phyloP scores from a whole-genome alignment of 352 stramenopile species.

The Phytophthora sp. region DNA sequence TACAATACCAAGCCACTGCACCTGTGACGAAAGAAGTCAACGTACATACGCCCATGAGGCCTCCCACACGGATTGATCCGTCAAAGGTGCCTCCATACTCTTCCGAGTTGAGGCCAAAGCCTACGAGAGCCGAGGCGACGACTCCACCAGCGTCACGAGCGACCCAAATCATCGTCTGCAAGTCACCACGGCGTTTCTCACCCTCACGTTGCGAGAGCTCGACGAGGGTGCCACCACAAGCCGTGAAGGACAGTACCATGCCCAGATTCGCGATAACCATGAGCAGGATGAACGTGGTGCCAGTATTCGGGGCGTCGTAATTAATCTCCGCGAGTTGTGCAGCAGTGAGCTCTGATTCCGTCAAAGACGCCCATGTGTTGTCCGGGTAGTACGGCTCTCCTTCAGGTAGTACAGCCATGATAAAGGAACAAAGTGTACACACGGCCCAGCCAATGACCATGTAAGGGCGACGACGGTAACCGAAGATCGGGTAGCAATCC shows the following conservation, averaged over 20 bases:
- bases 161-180: slow-evolving; percentile 68
- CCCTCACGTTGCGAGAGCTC: slow-evolving; percentile 69
- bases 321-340: slow-evolving; percentile 58
- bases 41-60: slow-evolving; percentile 56
- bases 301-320: slow-evolving; percentile 44
- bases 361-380: slow-evolving; percentile 36
- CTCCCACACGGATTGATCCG: slow-evolving; percentile 52
- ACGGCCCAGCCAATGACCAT: slow-evolving; percentile 78
- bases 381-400: slow-evolving; percentile 65
- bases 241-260: slow-evolving; percentile 60
- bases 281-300: slow-evolving; percentile 59
- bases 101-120: slow-evolving; percentile 60
- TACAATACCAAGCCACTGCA: slow-evolving; percentile 56
- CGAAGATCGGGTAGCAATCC: slow-evolving; percentile 87
- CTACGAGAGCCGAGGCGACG: slow-evolving; percentile 53
- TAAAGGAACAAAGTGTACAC: slow-evolving; percentile 39
- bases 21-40: slow-evolving; percentile 41
- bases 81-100: slow-evolving; percentile 64
- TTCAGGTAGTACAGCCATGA: slow-evolving; percentile 45
- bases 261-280: slow-evolving; percentile 65
- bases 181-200: slow-evolving; percentile 48
- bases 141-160: slow-evolving; percentile 42
- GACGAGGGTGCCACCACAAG: slow-evolving; percentile 55
- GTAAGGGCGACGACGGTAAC: slow-evolving; percentile 82
- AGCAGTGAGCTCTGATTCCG: slow-evolving; percentile 36